These are phyloP conservation scores for Xylariales sp. DNA, from an alignment of 2,329 filamentous ascomycete genomes.

Conservation along the genomic window DNA sequence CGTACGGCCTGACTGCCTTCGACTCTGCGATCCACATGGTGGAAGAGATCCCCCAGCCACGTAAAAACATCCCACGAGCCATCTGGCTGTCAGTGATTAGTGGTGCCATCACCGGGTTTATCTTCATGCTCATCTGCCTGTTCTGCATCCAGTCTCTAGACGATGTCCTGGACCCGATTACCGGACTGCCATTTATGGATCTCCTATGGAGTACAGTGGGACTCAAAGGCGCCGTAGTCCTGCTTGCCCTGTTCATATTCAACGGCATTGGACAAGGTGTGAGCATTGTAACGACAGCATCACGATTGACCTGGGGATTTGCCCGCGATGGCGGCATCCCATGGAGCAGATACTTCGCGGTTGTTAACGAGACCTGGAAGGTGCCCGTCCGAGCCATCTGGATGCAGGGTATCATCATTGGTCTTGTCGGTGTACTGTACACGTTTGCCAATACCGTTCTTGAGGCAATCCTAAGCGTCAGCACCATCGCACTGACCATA, in stretches of 20 bases:
- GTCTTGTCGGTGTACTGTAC: constrained; percentile 49
- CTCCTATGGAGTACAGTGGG: constrained; percentile 36
- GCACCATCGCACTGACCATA: constrained; percentile 51
- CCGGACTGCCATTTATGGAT: constrained; percentile 44
- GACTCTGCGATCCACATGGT: constrained; percentile 56
- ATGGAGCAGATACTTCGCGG: constrained; percentile 38
- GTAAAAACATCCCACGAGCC: constrained; percentile 43
- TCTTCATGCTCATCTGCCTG: constrained; percentile 48
- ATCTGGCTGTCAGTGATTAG: constrained; percentile 48
- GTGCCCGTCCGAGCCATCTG: constrained; percentile 48
- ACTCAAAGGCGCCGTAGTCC: constrained; percentile 34
- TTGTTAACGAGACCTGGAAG: constrained; percentile 43
- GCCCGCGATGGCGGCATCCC: constrained; percentile 46
- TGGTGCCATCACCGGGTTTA: constrained; percentile 43
- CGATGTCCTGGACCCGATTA: constrained; percentile 28
- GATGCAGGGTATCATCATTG: constrained; percentile 42
- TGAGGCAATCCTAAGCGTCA: constrained; percentile 49
- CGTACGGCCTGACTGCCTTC: constrained; percentile 53
- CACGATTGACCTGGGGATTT: constrained; percentile 50
- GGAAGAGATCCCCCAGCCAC: constrained; percentile 50
- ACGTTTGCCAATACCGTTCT: constrained; percentile 50
- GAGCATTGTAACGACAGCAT: constrained; percentile 45
- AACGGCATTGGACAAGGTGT: constrained; percentile 51
- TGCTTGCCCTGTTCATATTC: constrained; percentile 50
- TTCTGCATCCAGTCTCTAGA: constrained; percentile 45